Evolutionary conservation across 2,329 filamentous ascomycete species (phyloP).

Genomic region (Mariannaea elegans): DNA sequence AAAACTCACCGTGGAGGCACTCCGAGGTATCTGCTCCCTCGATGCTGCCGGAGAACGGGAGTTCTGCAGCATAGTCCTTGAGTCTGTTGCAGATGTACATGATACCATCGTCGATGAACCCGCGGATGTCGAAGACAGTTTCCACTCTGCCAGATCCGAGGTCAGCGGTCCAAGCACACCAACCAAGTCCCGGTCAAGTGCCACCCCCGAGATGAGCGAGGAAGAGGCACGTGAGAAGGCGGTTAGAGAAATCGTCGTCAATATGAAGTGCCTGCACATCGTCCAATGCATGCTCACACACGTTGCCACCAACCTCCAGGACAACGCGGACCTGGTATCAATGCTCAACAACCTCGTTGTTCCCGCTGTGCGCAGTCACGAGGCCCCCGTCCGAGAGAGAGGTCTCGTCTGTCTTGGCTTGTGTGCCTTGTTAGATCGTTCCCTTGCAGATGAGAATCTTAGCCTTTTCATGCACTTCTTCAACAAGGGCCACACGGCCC

Average conservation of each 20-base stretch:
- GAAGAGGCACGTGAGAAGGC: constrained; percentile 78
- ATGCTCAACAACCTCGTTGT: constrained; percentile 98
- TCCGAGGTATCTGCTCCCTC: constrained; percentile 83
- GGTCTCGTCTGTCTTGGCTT: constrained; percentile 90
- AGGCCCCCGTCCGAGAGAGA: constrained; percentile 89
- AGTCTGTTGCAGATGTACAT: constrained; percentile 95
- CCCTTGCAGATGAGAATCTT: constrained; percentile 90
- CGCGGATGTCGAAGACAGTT: constrained; percentile 73
- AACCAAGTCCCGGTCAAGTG: constrained; percentile 55
- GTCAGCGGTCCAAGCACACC: constrained; percentile 73
- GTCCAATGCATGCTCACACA: constrained; percentile 98
- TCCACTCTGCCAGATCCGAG: constrained; percentile 91
- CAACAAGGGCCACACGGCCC: constrained; percentile 85
- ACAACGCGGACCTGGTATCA: constrained; percentile 91
- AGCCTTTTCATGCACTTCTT: constrained; percentile 96
- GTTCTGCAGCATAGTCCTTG: constrained; percentile 85
- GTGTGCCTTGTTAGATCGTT: constrained; percentile 90
- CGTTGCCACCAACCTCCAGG: constrained; percentile 85
- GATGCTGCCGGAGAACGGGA: constrained; percentile 79
- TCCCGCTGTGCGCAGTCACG: constrained; percentile 91
- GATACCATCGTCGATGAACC: constrained; percentile 85
- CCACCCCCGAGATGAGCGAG: constrained; percentile 59
- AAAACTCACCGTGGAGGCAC: constrained; percentile 82
- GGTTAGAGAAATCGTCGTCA: constrained; percentile 91
- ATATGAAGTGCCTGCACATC: constrained; percentile 98